These are phyloP conservation scores for Botrytis fragariae DNA, from an alignment of 2,329 filamentous ascomycete species.

Conservation along the genomic window DNA sequence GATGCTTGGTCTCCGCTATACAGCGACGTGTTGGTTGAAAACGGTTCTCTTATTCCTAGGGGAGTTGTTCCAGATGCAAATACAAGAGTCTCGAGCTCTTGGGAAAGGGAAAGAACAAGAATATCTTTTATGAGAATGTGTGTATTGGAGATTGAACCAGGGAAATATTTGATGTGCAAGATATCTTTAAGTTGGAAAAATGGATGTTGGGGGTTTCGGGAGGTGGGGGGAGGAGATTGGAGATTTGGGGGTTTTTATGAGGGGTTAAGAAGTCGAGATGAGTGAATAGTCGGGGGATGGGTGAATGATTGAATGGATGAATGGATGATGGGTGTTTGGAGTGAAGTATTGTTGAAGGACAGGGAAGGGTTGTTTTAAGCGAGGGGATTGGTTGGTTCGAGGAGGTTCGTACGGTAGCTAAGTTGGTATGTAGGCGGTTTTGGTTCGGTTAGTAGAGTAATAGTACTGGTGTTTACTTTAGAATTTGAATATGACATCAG, in stretches of 20 bases:
- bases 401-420: background rate
- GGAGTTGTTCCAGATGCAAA: background rate
- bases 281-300: background rate
- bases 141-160: background rate
- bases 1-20: background rate
- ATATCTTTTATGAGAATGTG: background rate
- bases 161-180: background rate
- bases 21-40: background rate
- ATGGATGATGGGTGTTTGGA: background rate
- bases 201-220: background rate
- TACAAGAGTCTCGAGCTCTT: background rate
- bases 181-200: background rate
- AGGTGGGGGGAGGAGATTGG: background rate
- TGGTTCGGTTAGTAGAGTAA: background rate
- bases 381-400: background rate
- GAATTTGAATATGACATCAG: background rate
- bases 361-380: background rate
- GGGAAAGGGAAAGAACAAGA: background rate
- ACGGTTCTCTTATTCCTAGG: too few species aligned
- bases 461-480: background rate
- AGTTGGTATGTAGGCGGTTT: background rate
- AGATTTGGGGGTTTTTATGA: background rate
- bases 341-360: background rate
- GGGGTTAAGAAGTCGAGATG: background rate
- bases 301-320: background rate